A percentile compares a stretch with the other conserved stretches of the same genome.
phyloP scores from a whole-genome alignment of 495 filamentous ascomycete genomes.

The Podospora pseudoanserina region DNA sequence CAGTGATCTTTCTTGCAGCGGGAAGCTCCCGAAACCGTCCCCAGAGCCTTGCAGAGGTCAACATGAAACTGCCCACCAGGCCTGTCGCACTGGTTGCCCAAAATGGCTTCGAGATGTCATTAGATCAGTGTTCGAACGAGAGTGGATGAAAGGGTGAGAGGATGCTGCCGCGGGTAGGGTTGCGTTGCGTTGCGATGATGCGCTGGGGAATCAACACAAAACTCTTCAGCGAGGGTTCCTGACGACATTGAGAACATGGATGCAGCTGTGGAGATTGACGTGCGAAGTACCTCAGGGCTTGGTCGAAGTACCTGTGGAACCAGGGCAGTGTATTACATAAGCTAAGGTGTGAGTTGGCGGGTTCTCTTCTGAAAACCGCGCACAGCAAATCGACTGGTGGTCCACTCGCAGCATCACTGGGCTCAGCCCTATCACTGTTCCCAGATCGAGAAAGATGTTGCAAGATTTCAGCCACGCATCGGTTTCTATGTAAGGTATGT shows the following conservation, averaged over 20 bases:
- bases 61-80: background rate
- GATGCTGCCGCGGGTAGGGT: background rate
- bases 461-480: constrained; percentile 2
- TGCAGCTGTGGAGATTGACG: background rate
- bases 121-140: constrained; percentile 1
- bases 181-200: constrained; percentile 6
- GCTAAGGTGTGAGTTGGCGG: background rate
- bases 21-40: background rate
- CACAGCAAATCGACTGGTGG: background rate
- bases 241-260: background rate
- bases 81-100: constrained; percentile 29
- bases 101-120: constrained; percentile 13
- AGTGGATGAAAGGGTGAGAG: background rate
- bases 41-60: background rate
- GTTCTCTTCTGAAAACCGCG: background rate
- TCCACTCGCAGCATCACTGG: background rate
- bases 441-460: constrained; percentile 2
- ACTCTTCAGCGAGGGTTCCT: background rate
- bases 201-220: background rate
- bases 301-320: constrained; percentile 2
- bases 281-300: constrained; percentile 1
- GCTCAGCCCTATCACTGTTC: constrained; percentile 4
- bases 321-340: background rate
- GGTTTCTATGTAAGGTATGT: background rate
- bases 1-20: background rate